These are phyloP conservation scores for Euphrasia arctica DNA, from an alignment of 305 asterid species.

Conservation along the genomic window DNA sequence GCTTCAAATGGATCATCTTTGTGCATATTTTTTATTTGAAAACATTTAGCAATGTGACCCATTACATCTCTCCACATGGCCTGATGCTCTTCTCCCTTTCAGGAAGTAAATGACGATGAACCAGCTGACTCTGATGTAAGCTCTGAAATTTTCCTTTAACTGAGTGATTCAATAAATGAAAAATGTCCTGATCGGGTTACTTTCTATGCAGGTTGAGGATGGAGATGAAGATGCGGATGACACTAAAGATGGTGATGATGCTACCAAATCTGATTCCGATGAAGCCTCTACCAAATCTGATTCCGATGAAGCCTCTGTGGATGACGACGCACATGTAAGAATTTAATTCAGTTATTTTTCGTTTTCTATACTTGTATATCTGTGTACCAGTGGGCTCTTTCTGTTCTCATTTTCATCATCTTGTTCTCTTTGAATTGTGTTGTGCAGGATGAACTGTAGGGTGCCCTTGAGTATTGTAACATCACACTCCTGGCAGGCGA, in stretches of 20 bases:
- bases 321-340: constrained; percentile 62
- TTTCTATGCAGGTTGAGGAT: constrained; percentile 54
- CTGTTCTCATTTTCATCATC: background rate
- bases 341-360: background rate
- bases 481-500: constrained; percentile 9
- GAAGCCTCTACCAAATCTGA: constrained; percentile 35
- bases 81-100: constrained; percentile 17
- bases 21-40: background rate
- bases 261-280: too few species aligned
- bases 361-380: background rate
- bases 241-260: constrained; percentile 40
- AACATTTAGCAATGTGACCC: background rate
- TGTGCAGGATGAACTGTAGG: constrained; percentile 78
- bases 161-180: too few species aligned
- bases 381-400: too few species aligned
- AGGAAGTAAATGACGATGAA: constrained; percentile 67
- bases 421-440: background rate
- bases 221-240: constrained; percentile 43
- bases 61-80: background rate
- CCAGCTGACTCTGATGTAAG: constrained; percentile 89
- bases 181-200: background rate
- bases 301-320: constrained; percentile 26
- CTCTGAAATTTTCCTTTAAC: background rate
- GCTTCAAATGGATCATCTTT: background rate
- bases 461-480: constrained; percentile 15